A percentile compares a stretch with the other conserved stretches of the same genome.
Evolutionary conservation across 208 protist genomes (phyloP).

Genomic region (Acanthamoeba castellanii): DNA sequence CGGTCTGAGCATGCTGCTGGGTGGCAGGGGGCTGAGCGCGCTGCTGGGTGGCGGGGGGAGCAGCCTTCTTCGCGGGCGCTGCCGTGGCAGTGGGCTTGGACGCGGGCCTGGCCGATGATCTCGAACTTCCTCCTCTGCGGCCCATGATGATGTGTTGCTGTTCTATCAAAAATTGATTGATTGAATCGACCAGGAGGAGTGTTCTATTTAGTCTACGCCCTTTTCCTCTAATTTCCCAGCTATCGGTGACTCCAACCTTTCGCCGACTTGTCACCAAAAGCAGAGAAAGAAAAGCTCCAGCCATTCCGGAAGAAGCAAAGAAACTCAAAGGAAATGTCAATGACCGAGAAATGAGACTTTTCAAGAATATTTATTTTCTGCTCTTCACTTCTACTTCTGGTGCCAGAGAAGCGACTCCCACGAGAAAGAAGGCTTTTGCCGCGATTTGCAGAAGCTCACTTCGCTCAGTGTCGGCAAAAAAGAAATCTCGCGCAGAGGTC

Average conservation of each 20-base stretch:
- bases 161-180: not conserved
- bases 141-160: conserved; percentile 2
- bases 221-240: conserved; percentile 33
- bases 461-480: not conserved
- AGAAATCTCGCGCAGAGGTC: not conserved
- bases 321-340: no score
- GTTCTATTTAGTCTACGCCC: not conserved
- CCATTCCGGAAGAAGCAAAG: no score
- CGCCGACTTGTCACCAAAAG: not conserved
- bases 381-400: conserved; percentile 38
- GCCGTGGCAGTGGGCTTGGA: conserved; percentile 24
- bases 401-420: not conserved
- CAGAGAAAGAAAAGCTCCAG: not conserved
- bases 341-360: no score
- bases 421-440: not conserved
- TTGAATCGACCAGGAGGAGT: no score
- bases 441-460: not conserved
- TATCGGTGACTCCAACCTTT: not conserved
- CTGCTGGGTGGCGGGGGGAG: conserved; percentile 38
- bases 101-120: conserved; percentile 19
- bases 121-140: conserved; percentile 41
- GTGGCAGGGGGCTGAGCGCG: conserved; percentile 3
- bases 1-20: not conserved
- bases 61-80: conserved; percentile 41
- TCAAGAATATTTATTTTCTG: not conserved